phyloP scores from a whole-genome alignment of 2,329 filamentous ascomycete genomes.

The Diaporthe sp. region DNA sequence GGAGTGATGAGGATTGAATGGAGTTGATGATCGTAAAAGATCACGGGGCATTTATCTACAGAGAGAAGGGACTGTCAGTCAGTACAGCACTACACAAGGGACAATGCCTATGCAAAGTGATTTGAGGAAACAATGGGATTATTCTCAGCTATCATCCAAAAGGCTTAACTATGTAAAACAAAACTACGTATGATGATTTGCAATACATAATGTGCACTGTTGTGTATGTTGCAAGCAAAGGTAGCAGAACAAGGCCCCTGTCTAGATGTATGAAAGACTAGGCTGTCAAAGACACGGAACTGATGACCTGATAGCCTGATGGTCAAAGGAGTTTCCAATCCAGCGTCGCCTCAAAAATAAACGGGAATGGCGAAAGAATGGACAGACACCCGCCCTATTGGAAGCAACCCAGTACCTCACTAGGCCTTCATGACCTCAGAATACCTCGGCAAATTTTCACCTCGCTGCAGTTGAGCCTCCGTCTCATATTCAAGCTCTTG shows the following conservation, averaged over 20 bases:
- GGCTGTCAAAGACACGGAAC: neutral
- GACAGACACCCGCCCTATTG: neutral
- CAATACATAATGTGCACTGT: neutral
- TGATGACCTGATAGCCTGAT: neutral
- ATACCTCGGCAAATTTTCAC: constrained; percentile 15
- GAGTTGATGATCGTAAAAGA: neutral
- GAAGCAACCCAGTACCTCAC: neutral
- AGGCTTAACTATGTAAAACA: neutral
- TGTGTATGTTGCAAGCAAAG: neutral
- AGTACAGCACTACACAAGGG: no score
- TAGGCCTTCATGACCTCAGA: constrained; percentile 28
- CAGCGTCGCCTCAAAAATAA: neutral
- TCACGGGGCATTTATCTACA: neutral
- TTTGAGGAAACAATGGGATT: neutral
- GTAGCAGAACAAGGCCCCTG: neutral
- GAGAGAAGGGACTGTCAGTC: neutral
- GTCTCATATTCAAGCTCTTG: neutral
- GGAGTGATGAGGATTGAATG: neutral
- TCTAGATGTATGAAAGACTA: neutral
- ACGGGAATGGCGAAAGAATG: neutral
- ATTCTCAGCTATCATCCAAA: neutral
- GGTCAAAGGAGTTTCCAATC: neutral
- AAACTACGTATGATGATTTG: neutral
- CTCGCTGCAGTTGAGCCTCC: neutral
- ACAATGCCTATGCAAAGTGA: neutral